A percentile compares a stretch with the other conserved stretches of the same genome.
phyloP scores from a whole-genome alignment of 768 basidiomycete species.

The Roridomyces roridus region DNA sequence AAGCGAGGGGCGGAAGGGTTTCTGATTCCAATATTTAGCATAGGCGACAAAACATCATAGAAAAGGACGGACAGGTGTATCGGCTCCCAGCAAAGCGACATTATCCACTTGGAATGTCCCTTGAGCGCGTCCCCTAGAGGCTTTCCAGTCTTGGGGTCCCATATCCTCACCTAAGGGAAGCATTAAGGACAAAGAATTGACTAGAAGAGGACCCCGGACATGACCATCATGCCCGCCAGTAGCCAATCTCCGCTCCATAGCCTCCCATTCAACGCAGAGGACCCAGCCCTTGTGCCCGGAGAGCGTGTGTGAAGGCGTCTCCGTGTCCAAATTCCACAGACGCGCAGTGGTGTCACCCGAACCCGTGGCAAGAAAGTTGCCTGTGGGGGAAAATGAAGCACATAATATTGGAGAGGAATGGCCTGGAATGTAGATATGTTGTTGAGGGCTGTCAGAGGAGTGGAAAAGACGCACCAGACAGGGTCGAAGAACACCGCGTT shows the following conservation, averaged over 20 bases:
- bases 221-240: constrained; percentile 96
- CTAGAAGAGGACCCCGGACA: constrained; percentile 46
- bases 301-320: constrained; percentile 87
- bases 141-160: constrained; percentile 94
- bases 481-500: constrained; percentile 90
- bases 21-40: constrained; percentile 42
- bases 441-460: too few relatives aligned
- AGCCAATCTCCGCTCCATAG: constrained; percentile 86
- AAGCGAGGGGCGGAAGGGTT: constrained; percentile 81
- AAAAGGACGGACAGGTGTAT: constrained; percentile 74
- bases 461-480: constrained; percentile 61
- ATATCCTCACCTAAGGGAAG: constrained; percentile 68
- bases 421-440: constrained; percentile 49
- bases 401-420: constrained; percentile 94
- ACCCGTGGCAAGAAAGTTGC: constrained; percentile 89
- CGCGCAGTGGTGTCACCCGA: constrained; percentile 93
- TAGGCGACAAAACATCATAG: not conserved
- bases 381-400: constrained; percentile 95
- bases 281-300: constrained; percentile 96
- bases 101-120: constrained; percentile 97
- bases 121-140: constrained; percentile 86
- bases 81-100: constrained; percentile 94
- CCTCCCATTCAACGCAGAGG: constrained; percentile 97
- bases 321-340: constrained; percentile 93
- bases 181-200: not conserved